A percentile compares a stretch with the other conserved stretches of the same genome.
phyloP scores from a whole-genome alignment of 306 rosid species.

The Citrullus mucosospermus region DNA sequence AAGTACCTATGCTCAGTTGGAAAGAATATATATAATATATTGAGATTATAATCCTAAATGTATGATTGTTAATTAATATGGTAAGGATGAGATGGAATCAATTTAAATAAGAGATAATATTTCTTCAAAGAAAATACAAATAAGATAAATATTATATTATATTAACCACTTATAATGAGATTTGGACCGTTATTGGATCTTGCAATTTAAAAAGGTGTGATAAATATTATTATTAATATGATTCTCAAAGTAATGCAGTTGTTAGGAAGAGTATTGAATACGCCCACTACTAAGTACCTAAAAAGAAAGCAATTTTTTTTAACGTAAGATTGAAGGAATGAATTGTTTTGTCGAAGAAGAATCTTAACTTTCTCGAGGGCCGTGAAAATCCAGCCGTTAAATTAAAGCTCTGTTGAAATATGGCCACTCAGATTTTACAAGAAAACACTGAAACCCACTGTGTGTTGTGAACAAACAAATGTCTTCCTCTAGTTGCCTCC shows the following conservation, averaged over 20 bases:
- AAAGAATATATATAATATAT: too few species aligned
- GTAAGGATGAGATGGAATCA: too few species aligned
- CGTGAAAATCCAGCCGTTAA: background rate
- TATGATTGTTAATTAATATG: too few species aligned
- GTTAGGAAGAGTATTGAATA: background rate
- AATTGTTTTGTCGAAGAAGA: background rate
- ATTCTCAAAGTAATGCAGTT: background rate
- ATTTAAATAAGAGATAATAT: too few species aligned
- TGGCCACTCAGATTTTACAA: background rate
- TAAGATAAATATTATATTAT: too few species aligned
- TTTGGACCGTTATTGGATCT: background rate
- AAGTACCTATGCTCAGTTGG: too few species aligned
- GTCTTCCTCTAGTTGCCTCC: background rate
- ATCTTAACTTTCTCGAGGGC: conserved; percentile 22
- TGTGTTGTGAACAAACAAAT: background rate
- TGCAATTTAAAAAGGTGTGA: background rate
- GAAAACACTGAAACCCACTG: background rate
- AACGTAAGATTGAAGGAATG: conserved; percentile 23
- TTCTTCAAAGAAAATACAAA: too few species aligned
- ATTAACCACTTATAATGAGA: too few species aligned
- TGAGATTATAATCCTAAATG: too few species aligned
- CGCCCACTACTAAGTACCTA: background rate
- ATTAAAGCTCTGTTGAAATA: background rate
- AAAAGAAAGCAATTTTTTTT: background rate
- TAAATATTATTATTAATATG: too few species aligned